phyloP scores from a whole-genome alignment of 2,329 filamentous ascomycete species.

The Fusarium setosum region DNA sequence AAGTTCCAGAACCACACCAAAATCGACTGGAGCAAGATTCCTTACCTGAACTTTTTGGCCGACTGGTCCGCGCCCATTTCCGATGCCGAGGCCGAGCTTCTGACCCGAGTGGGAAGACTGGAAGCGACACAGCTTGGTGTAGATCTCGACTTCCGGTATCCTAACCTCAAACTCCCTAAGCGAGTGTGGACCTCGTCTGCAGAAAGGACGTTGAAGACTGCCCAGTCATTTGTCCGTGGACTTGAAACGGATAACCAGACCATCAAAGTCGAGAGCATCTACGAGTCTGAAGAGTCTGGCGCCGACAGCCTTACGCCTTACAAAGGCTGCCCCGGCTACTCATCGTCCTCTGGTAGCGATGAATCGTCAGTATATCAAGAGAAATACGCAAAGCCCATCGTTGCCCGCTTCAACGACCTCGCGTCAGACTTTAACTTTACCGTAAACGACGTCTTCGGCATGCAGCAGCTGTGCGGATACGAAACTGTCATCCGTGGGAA shows the following conservation, averaged over 20 bases:
- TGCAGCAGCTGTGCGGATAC: slow-evolving; percentile 75
- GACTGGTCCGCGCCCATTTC: slow-evolving; percentile 69
- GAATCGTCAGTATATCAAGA: slow-evolving; percentile 63
- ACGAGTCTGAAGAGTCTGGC: slow-evolving; percentile 66
- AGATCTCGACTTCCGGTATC: slow-evolving; percentile 69
- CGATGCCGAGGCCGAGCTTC: slow-evolving; percentile 65
- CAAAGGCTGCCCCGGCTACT: slow-evolving; percentile 72
- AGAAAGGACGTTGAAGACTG: slow-evolving; percentile 69
- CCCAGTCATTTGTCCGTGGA: slow-evolving; percentile 67
- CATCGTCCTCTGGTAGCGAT: slow-evolving; percentile 65
- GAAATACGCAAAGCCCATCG: slow-evolving; percentile 69
- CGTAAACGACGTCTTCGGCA: slow-evolving; percentile 69
- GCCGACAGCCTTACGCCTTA: slow-evolving; percentile 73
- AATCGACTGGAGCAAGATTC: slow-evolving; percentile 67
- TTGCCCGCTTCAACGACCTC: slow-evolving; percentile 64
- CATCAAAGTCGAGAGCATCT: slow-evolving; percentile 66
- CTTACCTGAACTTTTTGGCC: slow-evolving; percentile 65
- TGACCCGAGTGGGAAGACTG: slow-evolving; percentile 70
- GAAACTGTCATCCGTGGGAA: slow-evolving; percentile 72
- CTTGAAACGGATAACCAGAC: slow-evolving; percentile 63
- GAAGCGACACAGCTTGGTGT: slow-evolving; percentile 70
- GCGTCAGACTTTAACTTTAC: slow-evolving; percentile 73
- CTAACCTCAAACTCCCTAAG: slow-evolving; percentile 61
- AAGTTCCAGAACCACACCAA: slow-evolving; percentile 68
- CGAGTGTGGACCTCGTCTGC: slow-evolving; percentile 73